phyloP scores from a whole-genome alignment of 257 asterid species.

The Solanum lignicaule region DNA sequence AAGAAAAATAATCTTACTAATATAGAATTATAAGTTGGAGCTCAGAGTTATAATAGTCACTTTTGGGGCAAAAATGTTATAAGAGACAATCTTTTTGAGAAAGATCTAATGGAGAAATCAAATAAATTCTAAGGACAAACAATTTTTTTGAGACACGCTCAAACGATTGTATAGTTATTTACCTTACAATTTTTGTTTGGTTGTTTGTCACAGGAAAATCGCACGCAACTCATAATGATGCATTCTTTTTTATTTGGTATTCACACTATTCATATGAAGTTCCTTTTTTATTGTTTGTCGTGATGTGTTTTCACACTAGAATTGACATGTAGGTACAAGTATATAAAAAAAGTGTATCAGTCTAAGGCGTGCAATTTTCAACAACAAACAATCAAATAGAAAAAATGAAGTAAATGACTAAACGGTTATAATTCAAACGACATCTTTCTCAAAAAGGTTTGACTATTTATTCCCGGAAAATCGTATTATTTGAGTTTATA shows the following conservation, averaged over 20 bases:
- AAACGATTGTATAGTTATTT: not conserved
- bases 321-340: not conserved
- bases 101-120: not conserved
- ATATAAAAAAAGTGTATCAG: not conserved
- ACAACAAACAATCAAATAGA: no score
- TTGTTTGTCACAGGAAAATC: not conserved
- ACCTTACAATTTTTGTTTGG: not conserved
- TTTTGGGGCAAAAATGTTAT: not conserved
- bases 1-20: not conserved
- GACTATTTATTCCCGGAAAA: no score
- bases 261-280: not conserved
- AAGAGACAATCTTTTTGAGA: not conserved
- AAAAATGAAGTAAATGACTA: not conserved
- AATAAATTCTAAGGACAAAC: not conserved
- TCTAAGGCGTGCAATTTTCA: not conserved
- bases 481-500: no score
- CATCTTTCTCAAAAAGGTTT: not conserved
- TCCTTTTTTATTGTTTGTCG: not conserved
- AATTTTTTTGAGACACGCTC: not conserved
- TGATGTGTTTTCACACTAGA: not conserved
- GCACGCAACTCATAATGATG: not conserved
- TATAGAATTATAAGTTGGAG: not conserved
- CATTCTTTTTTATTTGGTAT: not conserved
- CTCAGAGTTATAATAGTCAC: not conserved
- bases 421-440: not conserved